Percentiles rank a stretch among this genome's conserved stretches.
Conservation (phyloP, 495 filamentous ascomycete species). For the Clavariopsis aquatica region DNA sequence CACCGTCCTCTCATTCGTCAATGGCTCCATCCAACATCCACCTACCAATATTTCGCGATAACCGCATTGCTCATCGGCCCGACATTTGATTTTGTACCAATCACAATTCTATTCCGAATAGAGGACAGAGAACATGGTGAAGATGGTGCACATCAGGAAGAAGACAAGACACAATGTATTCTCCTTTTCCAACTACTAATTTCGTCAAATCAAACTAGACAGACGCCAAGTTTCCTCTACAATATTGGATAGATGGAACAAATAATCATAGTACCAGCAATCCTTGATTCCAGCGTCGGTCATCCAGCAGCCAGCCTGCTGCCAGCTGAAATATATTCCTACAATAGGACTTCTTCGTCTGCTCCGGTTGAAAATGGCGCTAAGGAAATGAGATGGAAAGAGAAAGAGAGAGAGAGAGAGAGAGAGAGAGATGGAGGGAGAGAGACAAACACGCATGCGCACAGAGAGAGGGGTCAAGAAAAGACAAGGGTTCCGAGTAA, state of each 20-base stretch:
- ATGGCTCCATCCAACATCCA: neutral
- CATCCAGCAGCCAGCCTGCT: neutral
- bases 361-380: no score
- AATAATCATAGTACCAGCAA: neutral
- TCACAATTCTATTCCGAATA: no score
- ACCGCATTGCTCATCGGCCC: neutral
- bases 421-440: constrained; percentile 11
- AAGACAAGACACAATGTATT: neutral
- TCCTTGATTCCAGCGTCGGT: neutral
- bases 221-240: constrained; percentile 28
- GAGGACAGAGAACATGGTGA: no score
- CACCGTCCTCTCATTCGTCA: neutral
- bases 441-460: no score
- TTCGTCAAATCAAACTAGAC: constrained; percentile 7
- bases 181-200: neutral
- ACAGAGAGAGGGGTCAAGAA: no score
- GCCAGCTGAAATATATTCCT: neutral
- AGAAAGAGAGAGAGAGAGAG: constrained; percentile 1
- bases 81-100: no score
- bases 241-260: constrained; percentile 20
- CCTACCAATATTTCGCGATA: neutral
- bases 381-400: neutral
- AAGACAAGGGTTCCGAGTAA: no score
- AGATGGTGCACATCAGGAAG: no score
- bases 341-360: neutral